Evolutionary conservation across 2,329 filamentous ascomycete genomes (phyloP), one percentile per base, ranked within the genome.

Genomic region (Huntiella bhutanensis): DNA sequence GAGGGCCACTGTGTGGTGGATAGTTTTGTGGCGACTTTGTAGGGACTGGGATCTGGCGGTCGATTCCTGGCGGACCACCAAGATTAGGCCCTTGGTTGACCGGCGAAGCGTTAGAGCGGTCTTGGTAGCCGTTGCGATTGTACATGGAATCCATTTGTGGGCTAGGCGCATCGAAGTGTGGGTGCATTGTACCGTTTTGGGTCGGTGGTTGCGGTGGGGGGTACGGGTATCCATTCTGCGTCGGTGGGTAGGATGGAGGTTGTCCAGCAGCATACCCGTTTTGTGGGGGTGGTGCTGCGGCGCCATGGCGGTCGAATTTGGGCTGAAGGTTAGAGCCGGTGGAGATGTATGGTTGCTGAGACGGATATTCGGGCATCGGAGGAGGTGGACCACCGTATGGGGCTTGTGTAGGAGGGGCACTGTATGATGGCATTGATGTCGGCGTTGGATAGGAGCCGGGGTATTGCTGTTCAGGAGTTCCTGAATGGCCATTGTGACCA

Each of bases 161-260:
- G 38, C 46, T 49, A 22, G 46, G 45, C 15, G 47, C 19, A n/a
- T 49, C 47, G n/a, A 46, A 49, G 19, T 49, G 47, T n/a, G 47
- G 33, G 12, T 28, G 32, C 36, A 39, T 33, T 12, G 34, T 12
- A 10, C 15, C 12, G 8, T n/a, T 32, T 8, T 38, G 38, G 12
- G 41, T 36, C 5, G 34, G 8, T 6, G 44, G 36, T 15, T 28
- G 41, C 6, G 41, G 28, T 4, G 43, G 38, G 22, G 38, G 39
- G 22, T 41, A 36, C 11, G 40, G 45, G 33, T 47, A 47, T 13
- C 33, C 45, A n/a, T 19, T 16, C 3, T 38, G 38, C 10, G 12
- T 38, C 10, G 47, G 43, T n/a, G 43, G 47, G 22, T 46, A 49
- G 43, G 22, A 46, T 12, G 47, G 47, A 43, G 47, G 47, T 34